Percentiles rank a stretch among this genome's conserved stretches.
Evolutionary conservation across 306 rosid species (phyloP).

Genomic region (Cucumis sativus): DNA sequence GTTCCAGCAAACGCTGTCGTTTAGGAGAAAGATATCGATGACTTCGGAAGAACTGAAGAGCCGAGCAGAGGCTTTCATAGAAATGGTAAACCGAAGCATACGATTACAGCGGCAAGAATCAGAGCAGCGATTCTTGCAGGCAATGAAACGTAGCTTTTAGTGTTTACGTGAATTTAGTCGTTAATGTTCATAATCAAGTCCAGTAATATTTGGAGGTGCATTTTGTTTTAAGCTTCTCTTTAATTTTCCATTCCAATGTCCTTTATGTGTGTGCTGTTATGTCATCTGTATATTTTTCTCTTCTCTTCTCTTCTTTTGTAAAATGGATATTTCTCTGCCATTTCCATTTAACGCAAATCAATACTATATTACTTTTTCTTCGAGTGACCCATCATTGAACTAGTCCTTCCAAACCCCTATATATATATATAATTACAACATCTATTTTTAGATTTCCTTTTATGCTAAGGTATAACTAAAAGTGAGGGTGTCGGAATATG

Average conservation of each 20-base stretch:
- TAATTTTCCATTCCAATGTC: not conserved
- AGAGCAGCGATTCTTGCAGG: conserved; percentile 33
- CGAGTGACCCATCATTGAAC: no score
- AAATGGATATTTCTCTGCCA: not conserved
- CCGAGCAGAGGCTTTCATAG: conserved; percentile 58
- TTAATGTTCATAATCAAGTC: not conserved
- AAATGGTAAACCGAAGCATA: conserved; percentile 39
- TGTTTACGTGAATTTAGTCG: not conserved
- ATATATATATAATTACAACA: no score
- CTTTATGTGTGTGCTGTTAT: not conserved
- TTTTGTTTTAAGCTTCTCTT: not conserved
- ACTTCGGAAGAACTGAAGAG: conserved; percentile 50
- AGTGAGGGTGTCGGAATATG: not conserved
- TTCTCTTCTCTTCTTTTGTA: not conserved
- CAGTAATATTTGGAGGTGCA: not conserved
- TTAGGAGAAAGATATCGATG: conserved; percentile 61
- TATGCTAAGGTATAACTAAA: not conserved
- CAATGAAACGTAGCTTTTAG: not conserved
- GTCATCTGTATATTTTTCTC: not conserved
- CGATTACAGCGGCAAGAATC: conserved; percentile 77
- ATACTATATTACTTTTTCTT: not conserved
- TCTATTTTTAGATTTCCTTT: not conserved
- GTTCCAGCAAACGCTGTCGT: conserved; percentile 39
- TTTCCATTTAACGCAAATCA: not conserved
- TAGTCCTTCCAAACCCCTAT: no score